Conservation (phyloP, 345 rosid species). For the Conringia planisiliqua region DNA sequence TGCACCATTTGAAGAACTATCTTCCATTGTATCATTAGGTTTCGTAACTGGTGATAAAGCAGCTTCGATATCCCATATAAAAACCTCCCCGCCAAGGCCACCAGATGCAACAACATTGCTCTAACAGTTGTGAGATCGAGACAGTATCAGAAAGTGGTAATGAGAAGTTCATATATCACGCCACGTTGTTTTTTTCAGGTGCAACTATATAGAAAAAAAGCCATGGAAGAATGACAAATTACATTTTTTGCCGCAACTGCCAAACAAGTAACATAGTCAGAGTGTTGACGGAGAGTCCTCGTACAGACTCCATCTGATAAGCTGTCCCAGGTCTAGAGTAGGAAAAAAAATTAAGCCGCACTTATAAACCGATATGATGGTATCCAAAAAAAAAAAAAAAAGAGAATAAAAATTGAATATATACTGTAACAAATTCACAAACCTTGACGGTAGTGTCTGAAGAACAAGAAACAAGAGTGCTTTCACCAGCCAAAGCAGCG, state of each 20-base stretch:
- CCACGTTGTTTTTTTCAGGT: neutral
- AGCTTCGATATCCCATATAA: slow-evolving; percentile 98
- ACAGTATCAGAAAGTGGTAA: slow-evolving; percentile 59
- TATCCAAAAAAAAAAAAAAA: slow-evolving; percentile 4
- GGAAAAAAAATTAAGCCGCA: slow-evolving; percentile 4
- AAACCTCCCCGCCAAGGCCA: slow-evolving; percentile 99
- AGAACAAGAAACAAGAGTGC: slow-evolving; percentile 88
- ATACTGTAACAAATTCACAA: slow-evolving; percentile 13
- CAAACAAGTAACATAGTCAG: slow-evolving; percentile 96
- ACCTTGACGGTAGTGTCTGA: slow-evolving; percentile 98
- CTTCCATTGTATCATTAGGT: slow-evolving; percentile 68
- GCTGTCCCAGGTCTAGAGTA: slow-evolving; percentile 77
- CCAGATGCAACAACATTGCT: slow-evolving; percentile 95
- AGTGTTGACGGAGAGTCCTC: slow-evolving; percentile 86
- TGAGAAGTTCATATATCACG: slow-evolving; percentile 1
- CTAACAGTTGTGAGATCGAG: slow-evolving; percentile 74
- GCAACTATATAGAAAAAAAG: slow-evolving; percentile 1
- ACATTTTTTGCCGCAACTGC: slow-evolving; percentile 91
- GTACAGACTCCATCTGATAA: slow-evolving; percentile 82
- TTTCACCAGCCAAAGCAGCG: slow-evolving; percentile 71
- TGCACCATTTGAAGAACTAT: slow-evolving; percentile 63
- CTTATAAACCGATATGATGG: slow-evolving; percentile 1
- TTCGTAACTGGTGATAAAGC: slow-evolving; percentile 73
- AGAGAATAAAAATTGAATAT: neutral
- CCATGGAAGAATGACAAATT: slow-evolving; percentile 40